Evolutionary conservation across 164 flowering plant species (phyloP), one percentile per base, ranked within the genome.

Genomic region (Nymphaea colorata): DNA sequence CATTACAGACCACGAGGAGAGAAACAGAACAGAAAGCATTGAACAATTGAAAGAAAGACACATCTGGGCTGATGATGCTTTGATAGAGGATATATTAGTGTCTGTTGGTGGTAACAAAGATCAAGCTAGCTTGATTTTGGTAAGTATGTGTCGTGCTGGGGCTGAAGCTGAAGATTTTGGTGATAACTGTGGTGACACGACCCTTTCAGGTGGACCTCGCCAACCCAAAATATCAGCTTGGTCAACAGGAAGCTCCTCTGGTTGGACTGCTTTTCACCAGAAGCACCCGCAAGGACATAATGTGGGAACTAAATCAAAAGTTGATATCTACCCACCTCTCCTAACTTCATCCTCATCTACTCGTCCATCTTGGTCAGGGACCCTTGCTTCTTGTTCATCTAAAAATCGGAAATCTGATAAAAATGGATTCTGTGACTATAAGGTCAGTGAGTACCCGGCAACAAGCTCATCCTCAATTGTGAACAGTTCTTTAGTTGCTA

Each of bases 241-340:
- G 2, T 4, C 55, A 69, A 77, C 71, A 60, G 80, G 76, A 44
- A 82, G 77, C 71, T 77, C 85, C 61, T 43, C 82, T 71, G 93
- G 96, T 73, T 90, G 96, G 96, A 82, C 96, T 69, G 87, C 93
- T 36, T 83, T 86, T 79, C 81, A 80, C 70, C 76, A 61, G 47
- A 79, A 82, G 75, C 84, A 83, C 66, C 77, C 74, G 11, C 79
- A 82, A 62, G 71, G 73, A 60, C 83, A 79, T 59, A 77, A 75
- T 66, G 68, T 69, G 14, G 69, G 61, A 55, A 66, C 77, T 16
- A 73, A 74, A 17, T 41, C 16, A 70, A 68, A 72, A 10, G 43
- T 41, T 36, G 90, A 87, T 36, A 83, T 85, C 14, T 87, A 74
- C 78, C 90, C 96, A 44, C 82, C 86, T 25, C 47, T 88, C 42